Evolutionary conservation across 768 basidiomycete species (phyloP), one percentile per base, ranked within the genome.

Genomic region (Cyclocybe aegerita): DNA sequence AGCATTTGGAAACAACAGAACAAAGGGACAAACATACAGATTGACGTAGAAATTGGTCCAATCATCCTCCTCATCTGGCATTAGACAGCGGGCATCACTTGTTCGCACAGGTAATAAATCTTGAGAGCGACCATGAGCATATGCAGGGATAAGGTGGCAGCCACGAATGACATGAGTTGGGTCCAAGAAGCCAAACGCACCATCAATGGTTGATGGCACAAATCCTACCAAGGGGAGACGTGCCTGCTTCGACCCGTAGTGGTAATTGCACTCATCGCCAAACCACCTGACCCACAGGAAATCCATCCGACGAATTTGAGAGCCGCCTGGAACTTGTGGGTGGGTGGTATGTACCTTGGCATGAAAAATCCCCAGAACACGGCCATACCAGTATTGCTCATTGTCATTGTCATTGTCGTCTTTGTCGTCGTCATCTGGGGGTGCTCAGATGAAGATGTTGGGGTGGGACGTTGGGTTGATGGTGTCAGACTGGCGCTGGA

Each of bases 141-240:
- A 80, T 0, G 60, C 70, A 0, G 78, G 78, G 7, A 80, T 70
- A 0, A 81, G 54, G 55, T 81, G 76, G 2, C 57, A 61, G 0
- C 59, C 70, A 0, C 70, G 57, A n/a, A 81, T 55, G 10, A 82
- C 67, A 0, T 61, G 51, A 0, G 52, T 40, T 0, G 80, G 80
- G 54, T 80, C 67, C 0, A 81, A 12, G 42, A 83, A 82, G 0
- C 78, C 70, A 54, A 79, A 81, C 4, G 72, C 66, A 0, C 64
- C 60, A 5, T 51, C 40, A 10, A 40, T 32, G 11, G 50, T 39
- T 0, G 58, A 42, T 1, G 61, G 48, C 1, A 77, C 48, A 46
- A 75, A 80, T 0, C 63, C 61, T 32, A 80, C 33, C 10, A 43
- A 53, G 30, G 56, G 56, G 4, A 64, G 40, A 0, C 48, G 49